Percentiles rank a stretch among this genome's conserved stretches.
Conservation (phyloP, 208 protist species). For the Phytomonas serpens region DNA sequence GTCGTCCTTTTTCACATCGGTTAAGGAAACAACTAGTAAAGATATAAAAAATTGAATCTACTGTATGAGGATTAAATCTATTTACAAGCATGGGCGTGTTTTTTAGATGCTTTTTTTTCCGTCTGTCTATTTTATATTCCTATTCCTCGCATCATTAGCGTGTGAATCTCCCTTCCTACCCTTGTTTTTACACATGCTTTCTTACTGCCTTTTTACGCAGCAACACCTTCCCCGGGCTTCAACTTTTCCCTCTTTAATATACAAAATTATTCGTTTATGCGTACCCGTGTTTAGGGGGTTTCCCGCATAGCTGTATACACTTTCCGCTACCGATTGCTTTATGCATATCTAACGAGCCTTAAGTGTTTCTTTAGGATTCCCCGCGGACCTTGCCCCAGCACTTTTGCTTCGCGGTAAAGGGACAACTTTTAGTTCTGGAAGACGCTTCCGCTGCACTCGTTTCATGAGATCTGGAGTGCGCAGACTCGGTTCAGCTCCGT, state of each 20-base stretch:
- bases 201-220: neutral
- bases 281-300: neutral
- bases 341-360: neutral
- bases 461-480: slow-evolving; percentile 62
- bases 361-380: neutral
- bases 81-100: neutral
- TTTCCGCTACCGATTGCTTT: slow-evolving; percentile 1
- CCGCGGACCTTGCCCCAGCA: neutral
- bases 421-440: slow-evolving; percentile 54
- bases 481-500: slow-evolving; percentile 73
- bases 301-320: neutral
- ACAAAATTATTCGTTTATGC: neutral
- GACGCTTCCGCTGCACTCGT: slow-evolving; percentile 16
- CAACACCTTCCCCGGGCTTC: neutral
- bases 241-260: neutral
- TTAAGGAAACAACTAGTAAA: neutral
- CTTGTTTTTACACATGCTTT: neutral
- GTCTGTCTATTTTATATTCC: neutral
- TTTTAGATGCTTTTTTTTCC: slow-evolving; percentile 4
- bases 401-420: slow-evolving; percentile 12
- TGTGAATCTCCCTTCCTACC: neutral
- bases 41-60: slow-evolving; percentile 10
- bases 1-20: neutral
- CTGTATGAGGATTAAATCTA: neutral
- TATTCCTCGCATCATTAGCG: neutral